These are phyloP conservation scores for Usnea hakonensis DNA, from an alignment of 495 filamentous ascomycete genomes.

Conservation along the genomic window DNA sequence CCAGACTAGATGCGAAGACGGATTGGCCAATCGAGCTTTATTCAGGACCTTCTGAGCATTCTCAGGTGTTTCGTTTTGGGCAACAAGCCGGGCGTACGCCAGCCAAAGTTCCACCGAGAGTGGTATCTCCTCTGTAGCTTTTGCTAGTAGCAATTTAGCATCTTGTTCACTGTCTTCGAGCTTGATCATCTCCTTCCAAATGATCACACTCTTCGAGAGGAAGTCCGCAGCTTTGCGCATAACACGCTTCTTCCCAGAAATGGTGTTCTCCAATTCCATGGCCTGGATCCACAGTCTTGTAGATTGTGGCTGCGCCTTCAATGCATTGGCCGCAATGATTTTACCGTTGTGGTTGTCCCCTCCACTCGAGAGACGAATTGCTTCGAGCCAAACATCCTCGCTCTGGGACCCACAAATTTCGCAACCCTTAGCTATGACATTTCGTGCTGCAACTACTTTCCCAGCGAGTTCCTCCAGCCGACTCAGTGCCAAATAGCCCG, in stretches of 20 bases:
- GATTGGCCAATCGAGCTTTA: constrained; percentile 85
- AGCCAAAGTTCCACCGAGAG: constrained; percentile 92
- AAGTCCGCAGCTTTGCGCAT: constrained; percentile 80
- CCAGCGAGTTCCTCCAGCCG: constrained; percentile 87
- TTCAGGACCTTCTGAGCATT: constrained; percentile 93
- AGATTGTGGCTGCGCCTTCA: constrained; percentile 82
- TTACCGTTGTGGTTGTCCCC: constrained; percentile 85
- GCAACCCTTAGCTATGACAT: constrained; percentile 75
- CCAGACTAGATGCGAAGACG: constrained; percentile 90
- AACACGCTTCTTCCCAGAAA: constrained; percentile 79
- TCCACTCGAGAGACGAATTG: constrained; percentile 61
- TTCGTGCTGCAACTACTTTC: constrained; percentile 77
- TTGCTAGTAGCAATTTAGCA: constrained; percentile 77
- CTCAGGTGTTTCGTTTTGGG: constrained; percentile 59
- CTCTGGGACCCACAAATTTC: constrained; percentile 78
- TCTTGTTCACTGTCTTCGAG: constrained; percentile 83
- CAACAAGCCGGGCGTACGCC: constrained; percentile 67
- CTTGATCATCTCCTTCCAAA: constrained; percentile 98
- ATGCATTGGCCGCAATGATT: constrained; percentile 89
- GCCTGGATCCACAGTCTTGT: constrained; percentile 89
- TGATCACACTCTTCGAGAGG: constrained; percentile 79
- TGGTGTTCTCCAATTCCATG: constrained; percentile 81
- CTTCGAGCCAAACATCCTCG: constrained; percentile 92
- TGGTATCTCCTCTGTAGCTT: constrained; percentile 90
- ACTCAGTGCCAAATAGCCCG: constrained; percentile 96